Base-by-base conservation (phyloP, 2,329 filamentous ascomycete genomes). In the Cladophialophora carrionii region DNA sequence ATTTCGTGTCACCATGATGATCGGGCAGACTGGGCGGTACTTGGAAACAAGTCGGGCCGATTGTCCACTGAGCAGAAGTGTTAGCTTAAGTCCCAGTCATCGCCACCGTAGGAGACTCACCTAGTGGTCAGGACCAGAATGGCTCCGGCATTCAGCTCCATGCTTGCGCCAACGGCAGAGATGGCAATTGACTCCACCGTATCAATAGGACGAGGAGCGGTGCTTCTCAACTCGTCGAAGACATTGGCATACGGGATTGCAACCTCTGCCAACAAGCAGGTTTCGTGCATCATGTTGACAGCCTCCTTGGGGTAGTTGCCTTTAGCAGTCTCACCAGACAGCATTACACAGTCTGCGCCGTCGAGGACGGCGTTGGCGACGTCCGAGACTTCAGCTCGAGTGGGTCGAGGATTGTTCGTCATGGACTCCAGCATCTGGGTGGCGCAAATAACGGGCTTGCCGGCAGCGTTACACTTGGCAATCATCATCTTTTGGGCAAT, bases 401-500 rank as follows among this genome's bases (percentile, higher is more conserved):
- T 99, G 58, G 95, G 95, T 70, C 95, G 91, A 72, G 95, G 95
- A 85, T 99, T 99, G 87, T 96, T 97, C 81, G 96, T 99, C 95
- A 99, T 99, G 72, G 92, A 96, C 87, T 99, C 95, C 73, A 99
- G 87, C 95, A 99, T 99, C 85, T 99, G 95, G 48, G 95, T 99
- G 66, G 95, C 95, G 82, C 94, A 98, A 79, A 99, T 97, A 79
- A 94, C 93, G 72, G 95, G 95, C 87, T 99, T 99, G 81, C 95
- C 95, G 73, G 92, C 93, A 77, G 97, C 88, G 85, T 99, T 99
- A 88, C 95, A 99, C 89, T 98, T 98, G 82, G 95, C 93, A 81
- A 99, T 99, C 87, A 99, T 93, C 91, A 99, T 99, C 90, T 99
- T 99, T 86, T 99, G 95, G 63, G 95, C 95, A 73, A 96, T 92